Base-by-base conservation (phyloP, 2,329 filamentous ascomycete species). In the Penicillium sp. region DNA sequence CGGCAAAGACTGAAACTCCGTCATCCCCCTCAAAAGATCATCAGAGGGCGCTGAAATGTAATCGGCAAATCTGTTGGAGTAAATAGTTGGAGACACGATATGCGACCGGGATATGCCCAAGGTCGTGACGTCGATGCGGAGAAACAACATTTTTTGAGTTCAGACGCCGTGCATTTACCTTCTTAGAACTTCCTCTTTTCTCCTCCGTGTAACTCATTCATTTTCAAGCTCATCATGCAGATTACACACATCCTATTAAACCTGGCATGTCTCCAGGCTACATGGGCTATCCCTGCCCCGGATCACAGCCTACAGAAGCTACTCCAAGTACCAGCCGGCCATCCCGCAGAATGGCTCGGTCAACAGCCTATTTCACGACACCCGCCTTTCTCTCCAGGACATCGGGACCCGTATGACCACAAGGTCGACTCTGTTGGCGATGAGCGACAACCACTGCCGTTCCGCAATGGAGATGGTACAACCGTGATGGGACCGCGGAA, bases 401-500 rank as follows among this genome's bases (percentile, higher is more conserved):
- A 84, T 67, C 79, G 77, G 50, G 86, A 90, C 64, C 84, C 85
- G 0, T 82, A 85, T 60, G 87, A 90, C 71, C 76, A 77, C 56
- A 83, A 86, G 43, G 74, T 89, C 41, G 87, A 90, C 70, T 73
- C 85, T 6, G 70, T 87, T 43, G 83, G 81, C 13, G 77, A 86
- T 2, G 76, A 81, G 12, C 76, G 89, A n/a, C 82, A 89, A 62
- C 88, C 88, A 27, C 74, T 87, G 54, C 88, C 88, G 1, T 86
- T 79, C 71, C 80, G 85, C 35, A 87, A 87, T 68, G 86, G 86
- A 25, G 69, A 84, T 25, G 89, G 89, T 23, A 81, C 86, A 17
- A 85, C 82, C 10, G 84, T 91, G 15, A 76, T 90, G 23, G 89
- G 89, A 0, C 89, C 89, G 0, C 85, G 86, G 72, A 92, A 91